Evolutionary conservation across 2,329 filamentous ascomycete genomes (phyloP).

Genomic region (Dothistroma pini): DNA sequence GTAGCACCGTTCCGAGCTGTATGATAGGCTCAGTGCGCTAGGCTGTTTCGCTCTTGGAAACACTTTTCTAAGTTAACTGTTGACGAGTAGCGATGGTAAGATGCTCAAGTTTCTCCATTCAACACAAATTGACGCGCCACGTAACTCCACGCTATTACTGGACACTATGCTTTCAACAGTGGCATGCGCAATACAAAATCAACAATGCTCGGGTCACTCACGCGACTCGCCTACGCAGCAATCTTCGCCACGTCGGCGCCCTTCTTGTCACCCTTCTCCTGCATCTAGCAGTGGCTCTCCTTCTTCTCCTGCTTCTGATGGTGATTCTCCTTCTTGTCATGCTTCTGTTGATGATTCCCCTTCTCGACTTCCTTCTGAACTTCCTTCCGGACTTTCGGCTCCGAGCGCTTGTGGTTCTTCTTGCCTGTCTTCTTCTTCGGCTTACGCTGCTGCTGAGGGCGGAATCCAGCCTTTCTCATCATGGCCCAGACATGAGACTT

Average conservation of each 20-base stretch:
- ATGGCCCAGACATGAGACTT: conserved; percentile 6
- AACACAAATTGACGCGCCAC: not conserved
- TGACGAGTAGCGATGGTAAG: too few relatives aligned
- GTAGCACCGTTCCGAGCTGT: too few relatives aligned
- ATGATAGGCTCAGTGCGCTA: too few relatives aligned
- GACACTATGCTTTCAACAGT: not conserved
- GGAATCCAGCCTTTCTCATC: not conserved
- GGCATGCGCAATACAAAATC: not conserved
- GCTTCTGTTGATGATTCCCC: too few relatives aligned
- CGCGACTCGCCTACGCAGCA: too few relatives aligned
- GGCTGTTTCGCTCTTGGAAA: too few relatives aligned
- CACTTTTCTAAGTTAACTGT: too few relatives aligned
- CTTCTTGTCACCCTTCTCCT: not conserved
- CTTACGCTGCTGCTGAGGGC: not conserved
- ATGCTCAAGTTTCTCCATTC: not conserved
- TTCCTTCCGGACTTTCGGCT: too few relatives aligned
- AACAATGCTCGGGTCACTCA: not conserved
- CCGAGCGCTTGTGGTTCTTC: not conserved
- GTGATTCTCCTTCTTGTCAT: not conserved
- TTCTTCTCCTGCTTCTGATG: conserved; percentile 7
- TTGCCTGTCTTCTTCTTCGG: conserved; percentile 1
- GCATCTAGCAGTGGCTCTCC: not conserved
- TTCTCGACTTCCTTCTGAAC: too few relatives aligned
- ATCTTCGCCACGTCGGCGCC: too few relatives aligned
- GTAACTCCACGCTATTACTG: not conserved